Evolutionary conservation across 345 rosid species (phyloP), one percentile per base, ranked within the genome.

Genomic region (Pistacia integerrima): DNA sequence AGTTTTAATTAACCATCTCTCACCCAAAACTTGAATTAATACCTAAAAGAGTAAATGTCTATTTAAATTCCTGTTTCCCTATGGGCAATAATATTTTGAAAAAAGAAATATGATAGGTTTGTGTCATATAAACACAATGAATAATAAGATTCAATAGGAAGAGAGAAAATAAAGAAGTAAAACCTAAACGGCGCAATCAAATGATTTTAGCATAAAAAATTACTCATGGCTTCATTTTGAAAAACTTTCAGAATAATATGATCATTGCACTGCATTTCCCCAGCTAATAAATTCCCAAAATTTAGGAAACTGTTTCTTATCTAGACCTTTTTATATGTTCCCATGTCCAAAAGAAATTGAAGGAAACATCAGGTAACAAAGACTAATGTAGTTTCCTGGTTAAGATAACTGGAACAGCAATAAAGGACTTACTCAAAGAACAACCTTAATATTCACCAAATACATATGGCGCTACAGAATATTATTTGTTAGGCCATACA

Each of bases 401-500:
- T 62, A 52, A 51, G 3, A n/a, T 38, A 36, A 64, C 20, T 61
- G 16, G 22, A 36, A 55, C 55, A 8, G 20, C 3, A 10, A 65
- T 11, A 54, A 55, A 38, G 54, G 69, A 38, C 6, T 38, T 35
- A 55, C 56, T 70, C 18, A 48, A 67, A 67, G 22, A 17, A 30
- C 9, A 70, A 22, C 18, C 58, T 33, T 57, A 56, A 58, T 13
- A 73, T 60, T 14, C 51, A 69, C 46, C n/a, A 76, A 64, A 18
- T 13, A 52, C 18, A 38, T 1, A 41, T 18, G 33, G 18, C 13
- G 12, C 54, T 8, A 33, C 33, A 66, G 18, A 30, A 36, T 22
- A 67, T 3, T 55, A 67, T n/a, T 38, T 12, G 69, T 10, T 46
- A 30, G 2, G 72, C 28, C 48, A 11, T 18, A 65, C 12, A 51